Evolutionary conservation across 1,139 yeast genomes (phyloP), one percentile per base, ranked within the genome.

Genomic region (Kodamaea fungicola): DNA sequence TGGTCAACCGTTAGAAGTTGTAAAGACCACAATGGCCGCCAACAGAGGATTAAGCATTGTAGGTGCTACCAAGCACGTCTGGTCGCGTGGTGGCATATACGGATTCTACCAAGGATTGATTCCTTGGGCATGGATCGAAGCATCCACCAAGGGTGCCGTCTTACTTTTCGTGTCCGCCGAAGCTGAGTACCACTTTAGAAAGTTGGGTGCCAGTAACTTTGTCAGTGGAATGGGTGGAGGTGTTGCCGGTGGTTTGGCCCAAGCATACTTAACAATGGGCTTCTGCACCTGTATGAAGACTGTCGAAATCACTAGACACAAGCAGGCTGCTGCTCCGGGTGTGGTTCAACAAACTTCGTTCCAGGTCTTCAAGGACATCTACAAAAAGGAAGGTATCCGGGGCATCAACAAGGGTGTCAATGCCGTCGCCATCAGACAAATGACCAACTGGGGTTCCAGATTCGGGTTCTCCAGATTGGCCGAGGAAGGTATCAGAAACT

Each of bases 81-180:
- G 95, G 92, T 75, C 92, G 21, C 81, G 98, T 56, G 98, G 98
- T 45, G 98, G 97, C 37, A 53, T 83, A 19, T 61, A 78, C 22
- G 98, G 97, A 0, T 92, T 90, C 65, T 92, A 90, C 67, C 98
- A 92, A 61, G 98, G 98, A 21, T 74, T 92, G 60, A 90, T 92
- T 47, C 98, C 98, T 30, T 92, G 98, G 98, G 98, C 97, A 2
- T 90, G 97, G 97, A 85, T 92, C 51, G 98, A 92, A 64, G 98
- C 97, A n/a, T 85, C 96, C 16, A 92, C 98, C 32, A 92, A 92
- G 62, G 98, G 98, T 59, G 97, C 97, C 3, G 96, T 90, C n/a
- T 72, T 92, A 42, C 73, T 92, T 51, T 94, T 92, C 52, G 97
- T 90, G 21, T 83, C 95, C 35, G 81, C 95, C 26, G 98, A 92